Evolutionary conservation across 2,329 filamentous ascomycete species (phyloP), one percentile per base, ranked within the genome.

Genomic region (Catunica adiposa): DNA sequence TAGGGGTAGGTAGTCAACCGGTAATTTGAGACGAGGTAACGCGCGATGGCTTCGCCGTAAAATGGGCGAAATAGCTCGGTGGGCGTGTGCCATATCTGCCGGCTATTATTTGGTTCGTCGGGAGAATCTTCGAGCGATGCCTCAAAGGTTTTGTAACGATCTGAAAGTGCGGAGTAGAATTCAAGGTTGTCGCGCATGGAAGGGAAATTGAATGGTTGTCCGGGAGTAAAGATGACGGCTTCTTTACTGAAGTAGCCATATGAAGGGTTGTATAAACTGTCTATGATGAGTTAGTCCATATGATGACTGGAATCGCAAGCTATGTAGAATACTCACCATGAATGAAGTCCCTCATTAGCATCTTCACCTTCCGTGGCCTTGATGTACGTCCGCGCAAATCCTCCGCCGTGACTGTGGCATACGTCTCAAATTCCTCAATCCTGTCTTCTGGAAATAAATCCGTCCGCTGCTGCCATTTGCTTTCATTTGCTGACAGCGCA

Each of bases 161-260:
- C 74, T 42, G 86, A 83, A 1, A 97, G 75, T 60, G 86, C 70
- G 44, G 75, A 69, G 67, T 94, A 80, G 71, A 98, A 98, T 53
- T 86, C 82, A 51, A 86, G 79, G 64, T 95, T 90, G 69, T 96
- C 88, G 64, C 79, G 76, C 63, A 98, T 80, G 20, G 71, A 67
- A 62, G 78, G 80, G 73, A 98, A 98, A 64, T 92, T 75, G 70
- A 98, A 98, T 3, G 92, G 88, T 60, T 89, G 83, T 57, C 89
- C 89, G 9, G 90, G 88, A 34, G 81, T 86, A 73, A 98, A 98
- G 68, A 98, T 96, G 66, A 94, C 89, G 63, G 87, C 90, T 66
- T 95, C 88, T 64, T 94, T 95, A 55, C 89, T 89, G 69, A 96
- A 96, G 72, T 96, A 96, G 62, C 90, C 89, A 66, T 96, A 97